Percentiles rank a stretch among this genome's conserved stretches.
Evolutionary conservation across 352 stramenopile species (phyloP).

Genomic region (Phytophthora tubulina): DNA sequence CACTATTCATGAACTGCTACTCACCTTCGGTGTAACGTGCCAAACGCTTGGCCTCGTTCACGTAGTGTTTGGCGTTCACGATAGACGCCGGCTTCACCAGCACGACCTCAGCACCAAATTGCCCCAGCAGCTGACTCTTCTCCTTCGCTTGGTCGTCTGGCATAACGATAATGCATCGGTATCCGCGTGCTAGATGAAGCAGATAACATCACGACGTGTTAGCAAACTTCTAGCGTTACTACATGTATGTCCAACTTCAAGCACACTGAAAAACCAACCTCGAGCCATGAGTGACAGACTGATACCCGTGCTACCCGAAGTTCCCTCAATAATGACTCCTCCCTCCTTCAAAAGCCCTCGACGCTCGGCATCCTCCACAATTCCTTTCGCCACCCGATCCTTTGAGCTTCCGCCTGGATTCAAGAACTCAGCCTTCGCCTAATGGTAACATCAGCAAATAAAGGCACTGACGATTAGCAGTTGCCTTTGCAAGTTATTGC

Average conservation of each 20-base stretch:
- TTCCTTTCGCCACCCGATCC: slow-evolving; percentile 95
- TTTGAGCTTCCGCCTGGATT: slow-evolving; percentile 98
- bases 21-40: slow-evolving; percentile 84
- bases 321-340: slow-evolving; percentile 97
- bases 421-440: slow-evolving; percentile 96
- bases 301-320: slow-evolving; percentile 98
- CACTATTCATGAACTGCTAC: neutral
- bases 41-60: slow-evolving; percentile 94
- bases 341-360: slow-evolving; percentile 87
- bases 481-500: neutral
- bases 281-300: slow-evolving; percentile 94
- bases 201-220: slow-evolving; percentile 2
- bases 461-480: slow-evolving; percentile 2
- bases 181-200: slow-evolving; percentile 81
- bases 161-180: slow-evolving; percentile 97
- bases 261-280: slow-evolving; percentile 41
- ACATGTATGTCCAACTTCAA: slow-evolving; percentile 3
- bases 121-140: slow-evolving; percentile 83
- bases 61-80: slow-evolving; percentile 98
- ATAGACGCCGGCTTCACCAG: slow-evolving; percentile 95
- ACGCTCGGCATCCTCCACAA: slow-evolving; percentile 95
- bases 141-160: slow-evolving; percentile 97
- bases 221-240: slow-evolving; percentile 1
- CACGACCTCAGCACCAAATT: slow-evolving; percentile 90
- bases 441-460: slow-evolving; percentile 5